phyloP scores from a whole-genome alignment of 108 stramenopile genomes.

The Chaetoceros muelleri region DNA sequence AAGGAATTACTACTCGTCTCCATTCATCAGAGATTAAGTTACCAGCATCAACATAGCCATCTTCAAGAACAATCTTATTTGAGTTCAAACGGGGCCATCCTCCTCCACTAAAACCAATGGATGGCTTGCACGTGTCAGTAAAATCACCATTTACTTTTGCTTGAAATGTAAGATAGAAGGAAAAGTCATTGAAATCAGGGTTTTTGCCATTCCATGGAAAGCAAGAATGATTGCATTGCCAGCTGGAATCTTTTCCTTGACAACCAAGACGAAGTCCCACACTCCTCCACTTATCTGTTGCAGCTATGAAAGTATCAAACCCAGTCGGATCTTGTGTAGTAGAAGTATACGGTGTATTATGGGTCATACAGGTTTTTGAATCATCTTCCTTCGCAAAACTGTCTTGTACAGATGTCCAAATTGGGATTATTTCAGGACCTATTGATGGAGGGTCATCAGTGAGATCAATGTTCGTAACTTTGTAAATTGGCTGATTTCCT shows the following conservation, averaged over 20 bases:
- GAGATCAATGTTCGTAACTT: conserved; percentile 1
- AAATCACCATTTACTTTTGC: background rate
- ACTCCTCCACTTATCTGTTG: background rate
- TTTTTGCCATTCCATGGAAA: background rate
- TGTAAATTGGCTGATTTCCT: conserved; percentile 2
- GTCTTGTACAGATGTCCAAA: background rate
- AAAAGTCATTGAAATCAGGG: conserved; percentile 1
- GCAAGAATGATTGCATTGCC: conserved; percentile 2
- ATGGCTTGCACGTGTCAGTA: too few species aligned
- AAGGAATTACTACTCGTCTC: background rate
- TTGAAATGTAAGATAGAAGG: conserved; percentile 2
- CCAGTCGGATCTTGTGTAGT: background rate
- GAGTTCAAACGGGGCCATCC: background rate
- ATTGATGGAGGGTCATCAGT: conserved; percentile 3
- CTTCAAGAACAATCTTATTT: conserved; percentile 4
- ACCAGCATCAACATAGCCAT: conserved; percentile 3
- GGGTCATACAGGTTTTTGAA: background rate
- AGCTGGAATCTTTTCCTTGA: background rate
- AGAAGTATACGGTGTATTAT: background rate
- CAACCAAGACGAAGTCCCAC: conserved; percentile 5
- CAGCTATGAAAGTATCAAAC: background rate
- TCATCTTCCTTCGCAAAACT: background rate
- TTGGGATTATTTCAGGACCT: background rate
- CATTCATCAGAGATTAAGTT: conserved; percentile 1
- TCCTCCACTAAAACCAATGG: background rate